Percentiles rank a stretch among this genome's conserved stretches.
phyloP scores from a whole-genome alignment of 768 basidiomycete genomes.

The Chlorophyllum brunneum region DNA sequence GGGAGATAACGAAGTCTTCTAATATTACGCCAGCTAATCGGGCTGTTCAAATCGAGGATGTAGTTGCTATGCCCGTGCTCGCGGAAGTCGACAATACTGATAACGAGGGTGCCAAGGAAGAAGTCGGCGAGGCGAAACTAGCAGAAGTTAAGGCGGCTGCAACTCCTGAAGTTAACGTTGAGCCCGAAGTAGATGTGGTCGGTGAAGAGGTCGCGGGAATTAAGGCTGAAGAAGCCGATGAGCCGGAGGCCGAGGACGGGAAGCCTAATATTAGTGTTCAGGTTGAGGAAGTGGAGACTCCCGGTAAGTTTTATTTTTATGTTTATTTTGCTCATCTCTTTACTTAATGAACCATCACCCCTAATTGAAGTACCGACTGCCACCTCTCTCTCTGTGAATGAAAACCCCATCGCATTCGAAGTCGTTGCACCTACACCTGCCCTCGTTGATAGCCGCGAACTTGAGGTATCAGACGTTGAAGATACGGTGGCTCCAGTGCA shows the following conservation, averaged over 20 bases:
- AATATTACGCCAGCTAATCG: neutral
- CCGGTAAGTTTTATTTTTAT: neutral
- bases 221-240: constrained; percentile 1
- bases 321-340: neutral
- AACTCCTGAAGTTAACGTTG: neutral
- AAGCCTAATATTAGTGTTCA: neutral
- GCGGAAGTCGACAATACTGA: neutral
- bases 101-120: neutral
- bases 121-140: neutral
- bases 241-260: neutral
- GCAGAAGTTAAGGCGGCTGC: neutral
- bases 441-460: neutral
- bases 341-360: neutral
- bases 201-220: neutral
- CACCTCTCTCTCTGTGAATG: neutral
- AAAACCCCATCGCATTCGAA: constrained; percentile 1
- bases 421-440: constrained; percentile 1
- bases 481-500: neutral
- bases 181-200: neutral
- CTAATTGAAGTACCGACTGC: neutral
- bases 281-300: neutral
- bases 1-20: neutral
- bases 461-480: constrained; percentile 5
- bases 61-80: neutral
- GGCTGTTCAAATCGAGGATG: neutral